phyloP scores from a whole-genome alignment of 139 green algal species.

The Coccomyxa sp. region DNA sequence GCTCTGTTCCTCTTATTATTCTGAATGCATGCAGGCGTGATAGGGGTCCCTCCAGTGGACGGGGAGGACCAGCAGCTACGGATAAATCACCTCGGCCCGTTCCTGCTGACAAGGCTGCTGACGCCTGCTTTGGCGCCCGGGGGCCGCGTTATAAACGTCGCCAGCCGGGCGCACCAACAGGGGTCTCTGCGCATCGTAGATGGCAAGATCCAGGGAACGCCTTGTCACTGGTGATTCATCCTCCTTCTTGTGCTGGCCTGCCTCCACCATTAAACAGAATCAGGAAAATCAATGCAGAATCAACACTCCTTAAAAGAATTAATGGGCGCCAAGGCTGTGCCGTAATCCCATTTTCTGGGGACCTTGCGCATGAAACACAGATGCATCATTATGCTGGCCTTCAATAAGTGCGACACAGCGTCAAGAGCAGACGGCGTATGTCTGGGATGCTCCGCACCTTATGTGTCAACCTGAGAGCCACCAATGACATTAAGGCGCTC shows the following conservation, averaged over 20 bases:
- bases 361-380: too few relatives aligned
- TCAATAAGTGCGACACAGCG: too few relatives aligned
- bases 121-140: conserved; percentile 33
- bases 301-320: too few relatives aligned
- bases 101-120: conserved; percentile 58
- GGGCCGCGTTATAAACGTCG: conserved; percentile 50
- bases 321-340: too few relatives aligned
- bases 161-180: conserved; percentile 44
- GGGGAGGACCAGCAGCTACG: conserved; percentile 34
- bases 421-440: too few relatives aligned
- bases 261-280: too few relatives aligned
- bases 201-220: not conserved
- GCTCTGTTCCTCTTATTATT: not conserved
- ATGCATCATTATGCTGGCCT: too few relatives aligned
- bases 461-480: too few relatives aligned
- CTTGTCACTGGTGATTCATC: conserved; percentile 8
- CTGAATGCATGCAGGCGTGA: conserved; percentile 37
- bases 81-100: conserved; percentile 61
- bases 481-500: too few relatives aligned
- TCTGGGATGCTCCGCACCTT: too few relatives aligned
- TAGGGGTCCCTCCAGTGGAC: conserved; percentile 31
- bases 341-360: too few relatives aligned
- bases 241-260: not conserved
- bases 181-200: conserved; percentile 16
- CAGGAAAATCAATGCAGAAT: not conserved